A percentile compares a stretch with the other conserved stretches of the same genome.
These are phyloP conservation scores for Paspalum notatum DNA, from an alignment of 176 grass and related monocot genomes.

Conservation along the genomic window DNA sequence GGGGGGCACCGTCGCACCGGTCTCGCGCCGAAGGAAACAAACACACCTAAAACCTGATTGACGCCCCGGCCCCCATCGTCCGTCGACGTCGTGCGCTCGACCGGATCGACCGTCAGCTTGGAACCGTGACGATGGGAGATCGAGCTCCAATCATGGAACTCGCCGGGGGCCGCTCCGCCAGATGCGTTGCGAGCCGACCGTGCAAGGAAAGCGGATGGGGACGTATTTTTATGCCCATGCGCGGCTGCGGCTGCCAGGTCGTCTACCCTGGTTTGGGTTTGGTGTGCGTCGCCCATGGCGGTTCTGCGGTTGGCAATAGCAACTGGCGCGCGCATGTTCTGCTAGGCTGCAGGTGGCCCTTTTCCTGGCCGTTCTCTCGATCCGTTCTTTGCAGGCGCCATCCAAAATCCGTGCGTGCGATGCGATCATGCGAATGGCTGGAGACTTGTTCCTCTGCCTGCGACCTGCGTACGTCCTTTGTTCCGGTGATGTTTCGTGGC, in stretches of 20 bases:
- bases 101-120: neutral
- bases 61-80: neutral
- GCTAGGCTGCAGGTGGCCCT: no score
- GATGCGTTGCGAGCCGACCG: neutral
- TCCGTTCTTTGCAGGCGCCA: no score
- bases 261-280: neutral
- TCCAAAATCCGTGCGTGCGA: no score
- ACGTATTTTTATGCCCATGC: slow-evolving; percentile 39
- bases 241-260: neutral
- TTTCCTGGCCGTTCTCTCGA: no score
- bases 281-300: neutral
- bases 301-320: neutral
- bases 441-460: no score
- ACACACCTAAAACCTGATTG: neutral
- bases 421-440: no score
- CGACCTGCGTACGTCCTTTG: no score
- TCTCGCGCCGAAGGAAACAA: neutral
- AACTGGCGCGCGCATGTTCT: no score
- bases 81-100: neutral
- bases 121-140: neutral
- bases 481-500: no score
- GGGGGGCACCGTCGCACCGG: neutral
- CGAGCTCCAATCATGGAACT: slow-evolving; percentile 14
- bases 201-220: slow-evolving; percentile 15
- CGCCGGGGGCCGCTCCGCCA: neutral